These are phyloP conservation scores for Solanum ossicruentum DNA, from an alignment of 257 asterid species.

Conservation along the genomic window DNA sequence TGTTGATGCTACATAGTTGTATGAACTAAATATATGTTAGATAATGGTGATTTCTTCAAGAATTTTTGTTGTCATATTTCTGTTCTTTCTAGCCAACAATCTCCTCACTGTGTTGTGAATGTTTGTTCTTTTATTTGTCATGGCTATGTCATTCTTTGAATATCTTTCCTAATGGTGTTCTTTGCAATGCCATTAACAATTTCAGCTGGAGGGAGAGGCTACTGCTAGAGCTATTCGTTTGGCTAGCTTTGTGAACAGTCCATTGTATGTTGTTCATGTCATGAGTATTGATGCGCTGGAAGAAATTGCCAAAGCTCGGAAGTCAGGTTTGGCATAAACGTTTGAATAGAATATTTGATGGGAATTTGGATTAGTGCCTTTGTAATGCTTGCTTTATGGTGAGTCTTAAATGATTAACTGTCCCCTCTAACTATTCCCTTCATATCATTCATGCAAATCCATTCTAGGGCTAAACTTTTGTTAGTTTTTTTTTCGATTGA, in stretches of 20 bases:
- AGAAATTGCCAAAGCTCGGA: constrained; percentile 91
- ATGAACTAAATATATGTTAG: neutral
- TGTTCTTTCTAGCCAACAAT: neutral
- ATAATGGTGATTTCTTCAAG: neutral
- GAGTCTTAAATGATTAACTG: neutral
- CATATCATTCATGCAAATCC: neutral
- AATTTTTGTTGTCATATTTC: neutral
- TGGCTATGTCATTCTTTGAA: neutral
- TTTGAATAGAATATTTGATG: neutral
- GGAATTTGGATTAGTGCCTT: neutral
- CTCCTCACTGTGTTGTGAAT: neutral
- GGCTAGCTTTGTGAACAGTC: constrained; percentile 91
- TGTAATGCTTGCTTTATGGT: neutral
- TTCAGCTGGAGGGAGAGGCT: constrained; percentile 96
- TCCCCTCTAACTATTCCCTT: neutral
- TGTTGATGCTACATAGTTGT: neutral
- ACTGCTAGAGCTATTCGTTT: constrained; percentile 85
- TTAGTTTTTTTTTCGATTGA: neutral
- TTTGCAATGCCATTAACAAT: neutral
- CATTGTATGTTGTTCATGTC: constrained; percentile 91
- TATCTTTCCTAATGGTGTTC: neutral
- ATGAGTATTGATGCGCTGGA: constrained; percentile 99
- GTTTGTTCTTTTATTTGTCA: neutral
- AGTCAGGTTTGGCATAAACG: constrained; percentile 45
- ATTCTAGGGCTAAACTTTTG: neutral